Conservation (phyloP, 257 asterid species). For the Leonotis leonurus region DNA sequence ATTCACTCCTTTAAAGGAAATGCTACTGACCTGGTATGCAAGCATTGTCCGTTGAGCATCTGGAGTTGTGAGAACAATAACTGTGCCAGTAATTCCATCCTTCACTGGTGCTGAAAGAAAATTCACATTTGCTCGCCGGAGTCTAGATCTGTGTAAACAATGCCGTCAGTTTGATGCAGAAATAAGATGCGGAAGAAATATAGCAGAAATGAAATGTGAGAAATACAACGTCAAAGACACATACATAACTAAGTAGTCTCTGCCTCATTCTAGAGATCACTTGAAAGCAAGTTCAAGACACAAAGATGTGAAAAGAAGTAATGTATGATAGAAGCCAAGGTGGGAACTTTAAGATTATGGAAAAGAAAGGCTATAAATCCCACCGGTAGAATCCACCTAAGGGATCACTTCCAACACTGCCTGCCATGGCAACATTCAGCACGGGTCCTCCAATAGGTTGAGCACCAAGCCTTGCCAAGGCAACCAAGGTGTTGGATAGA, state of each 20-base stretch:
- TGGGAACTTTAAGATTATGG: neutral
- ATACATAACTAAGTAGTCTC: neutral
- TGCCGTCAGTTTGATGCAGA: neutral
- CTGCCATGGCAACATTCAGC: conserved; percentile 82
- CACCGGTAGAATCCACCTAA: conserved; percentile 92
- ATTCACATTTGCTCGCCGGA: conserved; percentile 81
- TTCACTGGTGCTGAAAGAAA: conserved; percentile 78
- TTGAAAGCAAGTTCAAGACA: neutral
- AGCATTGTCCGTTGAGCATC: conserved; percentile 99
- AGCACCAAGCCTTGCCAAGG: conserved; percentile 95
- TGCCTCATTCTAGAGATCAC: neutral
- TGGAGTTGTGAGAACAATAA: conserved; percentile 86
- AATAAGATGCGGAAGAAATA: conserved; percentile 4
- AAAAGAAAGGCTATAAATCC: no score
- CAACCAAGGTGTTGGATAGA: conserved; percentile 89
- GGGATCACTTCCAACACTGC: conserved; percentile 96
- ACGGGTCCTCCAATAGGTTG: conserved; percentile 60
- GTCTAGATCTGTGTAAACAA: conserved; percentile 58
- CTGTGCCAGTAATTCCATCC: conserved; percentile 96
- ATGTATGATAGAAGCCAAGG: conserved; percentile 1
- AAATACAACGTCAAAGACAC: neutral
- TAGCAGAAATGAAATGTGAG: neutral
- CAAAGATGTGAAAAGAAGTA: conserved; percentile 23
- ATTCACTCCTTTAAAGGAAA: neutral
- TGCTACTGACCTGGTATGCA: conserved; percentile 67